Percentiles rank a stretch among this genome's conserved stretches.
These are phyloP conservation scores for Paramecium primaurelia DNA, from an alignment of 73 alveolate species.

Conservation along the genomic window DNA sequence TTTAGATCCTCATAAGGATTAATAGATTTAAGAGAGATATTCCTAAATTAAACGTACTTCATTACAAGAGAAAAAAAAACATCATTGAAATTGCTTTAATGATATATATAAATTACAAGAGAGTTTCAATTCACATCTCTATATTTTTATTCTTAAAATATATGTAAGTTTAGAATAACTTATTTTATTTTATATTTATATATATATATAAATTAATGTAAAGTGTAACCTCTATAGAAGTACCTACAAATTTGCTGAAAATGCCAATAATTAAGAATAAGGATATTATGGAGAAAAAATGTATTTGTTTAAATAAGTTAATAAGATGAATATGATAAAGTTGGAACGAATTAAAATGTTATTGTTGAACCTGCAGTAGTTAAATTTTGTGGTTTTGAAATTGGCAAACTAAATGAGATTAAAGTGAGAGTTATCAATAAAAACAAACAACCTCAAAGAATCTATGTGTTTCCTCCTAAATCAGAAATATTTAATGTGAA, in stretches of 20 bases:
- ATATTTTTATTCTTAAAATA: background rate
- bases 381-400: slow-evolving; percentile 94
- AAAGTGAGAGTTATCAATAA: slow-evolving; percentile 85
- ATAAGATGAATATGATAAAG: slow-evolving; percentile 51
- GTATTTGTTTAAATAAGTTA: background rate
- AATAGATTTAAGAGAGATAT: slow-evolving; percentile 13
- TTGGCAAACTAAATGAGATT: slow-evolving; percentile 76
- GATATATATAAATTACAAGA: background rate
- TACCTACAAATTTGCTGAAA: background rate
- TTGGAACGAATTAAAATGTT: slow-evolving; percentile 39
- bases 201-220: background rate
- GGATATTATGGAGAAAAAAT: slow-evolving; percentile 34
- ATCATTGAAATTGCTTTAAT: background rate
- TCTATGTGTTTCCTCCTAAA: slow-evolving; percentile 91
- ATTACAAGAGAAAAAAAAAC: background rate
- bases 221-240: slow-evolving; percentile 41
- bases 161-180: background rate
- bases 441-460: slow-evolving; percentile 86
- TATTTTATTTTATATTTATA: background rate
- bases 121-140: background rate
- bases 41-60: slow-evolving; percentile 10
- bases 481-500: slow-evolving; percentile 86
- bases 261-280: slow-evolving; percentile 29
- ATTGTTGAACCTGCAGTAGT: slow-evolving; percentile 82
- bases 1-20: background rate